phyloP scores from a whole-genome alignment of 495 filamentous ascomycete genomes.

The Trypethelium eluteriae region DNA sequence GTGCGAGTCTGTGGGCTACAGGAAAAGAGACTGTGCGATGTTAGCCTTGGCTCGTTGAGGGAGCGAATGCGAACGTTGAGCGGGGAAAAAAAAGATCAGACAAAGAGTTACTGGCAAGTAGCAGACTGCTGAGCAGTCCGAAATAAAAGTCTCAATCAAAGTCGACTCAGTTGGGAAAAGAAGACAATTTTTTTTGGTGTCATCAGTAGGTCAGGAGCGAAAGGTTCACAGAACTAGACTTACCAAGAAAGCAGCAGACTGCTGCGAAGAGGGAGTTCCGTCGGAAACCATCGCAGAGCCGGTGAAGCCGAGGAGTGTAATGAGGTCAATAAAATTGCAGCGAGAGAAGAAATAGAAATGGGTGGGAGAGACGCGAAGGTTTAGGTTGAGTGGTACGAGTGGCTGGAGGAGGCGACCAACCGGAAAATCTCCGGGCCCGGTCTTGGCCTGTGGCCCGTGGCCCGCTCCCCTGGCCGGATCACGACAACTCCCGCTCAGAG shows the following conservation, averaged over 20 bases:
- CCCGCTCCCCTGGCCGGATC: constrained; percentile 10
- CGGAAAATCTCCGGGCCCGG: constrained; percentile 8
- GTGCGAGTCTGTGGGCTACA: background rate
- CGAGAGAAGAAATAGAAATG: constrained; percentile 3
- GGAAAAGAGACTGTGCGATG: background rate
- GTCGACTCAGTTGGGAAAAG: constrained; percentile 92
- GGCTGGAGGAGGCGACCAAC: constrained; percentile 1
- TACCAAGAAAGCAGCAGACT: background rate
- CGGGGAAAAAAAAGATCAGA: constrained; percentile 47
- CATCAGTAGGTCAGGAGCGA: constrained; percentile 58
- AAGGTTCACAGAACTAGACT: constrained; percentile 12
- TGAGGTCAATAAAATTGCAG: background rate
- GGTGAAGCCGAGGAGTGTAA: background rate
- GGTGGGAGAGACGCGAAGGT: constrained; percentile 14
- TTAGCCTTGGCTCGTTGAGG: background rate
- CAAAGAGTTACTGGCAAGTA: constrained; percentile 96
- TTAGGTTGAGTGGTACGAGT: background rate
- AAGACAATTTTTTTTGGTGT: constrained; percentile 66
- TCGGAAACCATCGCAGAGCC: background rate
- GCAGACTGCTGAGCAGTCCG: constrained; percentile 59
- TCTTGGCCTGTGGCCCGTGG: background rate
- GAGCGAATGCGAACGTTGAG: too few relatives aligned
- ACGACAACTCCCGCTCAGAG: constrained; percentile 7
- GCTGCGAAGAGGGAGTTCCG: background rate
- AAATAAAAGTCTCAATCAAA: constrained; percentile 73